These are phyloP conservation scores for Wallacemonas rigidus DNA, from an alignment of 208 protist genomes.

Conservation along the genomic window DNA sequence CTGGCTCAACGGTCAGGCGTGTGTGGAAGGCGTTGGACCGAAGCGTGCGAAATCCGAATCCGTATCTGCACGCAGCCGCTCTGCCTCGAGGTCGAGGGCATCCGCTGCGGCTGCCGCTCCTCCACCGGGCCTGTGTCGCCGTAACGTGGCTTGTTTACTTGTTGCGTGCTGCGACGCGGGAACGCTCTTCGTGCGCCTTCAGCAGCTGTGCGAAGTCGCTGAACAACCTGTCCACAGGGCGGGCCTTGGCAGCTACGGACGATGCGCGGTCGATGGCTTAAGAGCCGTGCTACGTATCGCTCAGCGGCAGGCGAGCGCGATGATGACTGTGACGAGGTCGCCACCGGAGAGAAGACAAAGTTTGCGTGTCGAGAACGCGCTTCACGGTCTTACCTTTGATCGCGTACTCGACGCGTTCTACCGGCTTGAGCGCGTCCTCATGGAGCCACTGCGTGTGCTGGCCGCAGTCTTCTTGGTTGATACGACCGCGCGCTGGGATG, in stretches of 20 bases:
- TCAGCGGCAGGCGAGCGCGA: constrained; percentile 39
- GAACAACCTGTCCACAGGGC: no score
- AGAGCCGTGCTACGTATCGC: constrained; percentile 38
- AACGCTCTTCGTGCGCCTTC: constrained; percentile 69
- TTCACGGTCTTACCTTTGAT: constrained; percentile 5
- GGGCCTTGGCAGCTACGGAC: constrained; percentile 76
- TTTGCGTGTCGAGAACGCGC: background rate
- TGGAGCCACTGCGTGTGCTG: constrained; percentile 47
- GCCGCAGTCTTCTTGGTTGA: constrained; percentile 58
- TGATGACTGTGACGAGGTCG: constrained; percentile 1
- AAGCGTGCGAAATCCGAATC: constrained; percentile 1
- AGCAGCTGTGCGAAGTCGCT: constrained; percentile 40
- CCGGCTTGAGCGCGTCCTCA: constrained; percentile 32
- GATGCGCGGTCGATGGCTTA: constrained; percentile 61
- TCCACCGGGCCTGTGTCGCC: constrained; percentile 17
- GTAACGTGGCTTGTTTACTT: constrained; percentile 48
- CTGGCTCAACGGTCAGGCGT: no score
- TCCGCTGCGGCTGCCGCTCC: background rate
- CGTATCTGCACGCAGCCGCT: no score
- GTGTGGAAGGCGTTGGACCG: background rate
- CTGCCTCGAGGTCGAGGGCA: no score
- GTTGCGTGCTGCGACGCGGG: constrained; percentile 70
- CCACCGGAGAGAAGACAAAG: background rate
- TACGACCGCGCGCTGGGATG: constrained; percentile 24
- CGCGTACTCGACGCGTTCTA: background rate